Evolutionary conservation across 2,329 filamentous ascomycete species (phyloP).

Genomic region (Aulographum hederae): DNA sequence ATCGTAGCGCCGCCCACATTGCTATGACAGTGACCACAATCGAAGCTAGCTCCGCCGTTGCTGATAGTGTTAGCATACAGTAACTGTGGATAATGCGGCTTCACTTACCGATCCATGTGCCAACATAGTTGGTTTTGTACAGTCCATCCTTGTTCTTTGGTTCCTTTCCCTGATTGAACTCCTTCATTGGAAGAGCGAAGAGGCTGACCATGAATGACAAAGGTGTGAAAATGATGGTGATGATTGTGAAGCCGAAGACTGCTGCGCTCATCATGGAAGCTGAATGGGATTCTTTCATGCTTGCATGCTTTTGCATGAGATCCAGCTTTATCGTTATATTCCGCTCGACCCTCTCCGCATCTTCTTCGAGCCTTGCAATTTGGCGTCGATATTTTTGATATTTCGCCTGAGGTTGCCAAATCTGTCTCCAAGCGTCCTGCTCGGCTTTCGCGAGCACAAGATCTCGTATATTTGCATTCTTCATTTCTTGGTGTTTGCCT

Average conservation of each 20-base stretch:
- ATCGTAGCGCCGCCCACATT: too few relatives aligned
- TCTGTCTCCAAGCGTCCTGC: background rate
- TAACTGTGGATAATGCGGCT: too few relatives aligned
- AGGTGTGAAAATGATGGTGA: slow-evolving; percentile 7
- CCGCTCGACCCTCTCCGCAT: slow-evolving; percentile 5
- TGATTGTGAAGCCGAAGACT: slow-evolving; percentile 6
- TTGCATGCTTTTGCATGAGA: slow-evolving; percentile 6
- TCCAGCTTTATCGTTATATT: slow-evolving; percentile 5
- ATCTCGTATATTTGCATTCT: background rate
- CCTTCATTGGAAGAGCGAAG: slow-evolving; percentile 20
- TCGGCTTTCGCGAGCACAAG: background rate
- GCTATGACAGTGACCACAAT: too few relatives aligned
- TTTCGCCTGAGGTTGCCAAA: background rate
- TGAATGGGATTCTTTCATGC: slow-evolving; percentile 5
- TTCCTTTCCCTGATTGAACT: slow-evolving; percentile 1
- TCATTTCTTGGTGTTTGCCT: too few relatives aligned
- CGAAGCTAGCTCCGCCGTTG: too few relatives aligned
- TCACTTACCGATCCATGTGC: background rate
- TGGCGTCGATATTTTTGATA: slow-evolving; percentile 2
- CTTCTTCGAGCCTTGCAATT: slow-evolving; percentile 4
- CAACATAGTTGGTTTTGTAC: background rate
- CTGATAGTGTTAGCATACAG: too few relatives aligned
- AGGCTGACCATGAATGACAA: slow-evolving; percentile 6
- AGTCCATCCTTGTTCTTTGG: background rate
- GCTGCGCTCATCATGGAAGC: slow-evolving; percentile 5